Conservation (phyloP, 352 stramenopile genomes). For the Globisporangium rhizosaccharum region DNA sequence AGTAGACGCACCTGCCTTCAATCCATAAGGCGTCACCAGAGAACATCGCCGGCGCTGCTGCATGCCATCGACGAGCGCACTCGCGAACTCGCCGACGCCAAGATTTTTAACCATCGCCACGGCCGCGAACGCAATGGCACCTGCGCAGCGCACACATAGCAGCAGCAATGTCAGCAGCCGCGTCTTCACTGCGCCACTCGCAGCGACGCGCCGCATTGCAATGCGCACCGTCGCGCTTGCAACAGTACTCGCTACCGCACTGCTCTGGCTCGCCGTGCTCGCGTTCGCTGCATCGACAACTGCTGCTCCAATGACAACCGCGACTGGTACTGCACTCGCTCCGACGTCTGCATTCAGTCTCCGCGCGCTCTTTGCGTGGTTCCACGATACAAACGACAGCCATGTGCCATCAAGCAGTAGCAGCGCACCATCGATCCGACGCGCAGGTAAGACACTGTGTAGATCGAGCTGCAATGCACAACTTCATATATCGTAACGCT, state of each 20-base stretch:
- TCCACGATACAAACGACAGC: neutral
- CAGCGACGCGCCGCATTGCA: neutral
- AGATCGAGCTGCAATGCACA: too few species aligned
- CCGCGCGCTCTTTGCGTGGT: neutral
- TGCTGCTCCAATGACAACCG: neutral
- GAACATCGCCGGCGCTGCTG: neutral
- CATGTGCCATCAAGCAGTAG: neutral
- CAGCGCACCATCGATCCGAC: neutral
- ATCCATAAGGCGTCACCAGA: neutral
- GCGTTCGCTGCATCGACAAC: neutral
- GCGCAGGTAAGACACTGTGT: neutral
- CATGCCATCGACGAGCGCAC: neutral
- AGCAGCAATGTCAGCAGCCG: neutral
- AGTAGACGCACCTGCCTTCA: neutral
- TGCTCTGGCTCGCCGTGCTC: neutral
- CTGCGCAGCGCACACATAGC: neutral
- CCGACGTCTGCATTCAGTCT: neutral
- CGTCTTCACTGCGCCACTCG: neutral
- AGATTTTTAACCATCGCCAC: neutral
- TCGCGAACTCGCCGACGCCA: neutral
- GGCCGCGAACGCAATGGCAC: neutral
- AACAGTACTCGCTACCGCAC: neutral
- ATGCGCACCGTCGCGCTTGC: neutral
- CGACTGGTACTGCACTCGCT: neutral
- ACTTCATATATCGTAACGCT: too few species aligned